Evolutionary conservation across 495 filamentous ascomycete genomes (phyloP).

Genomic region (Aspergillus heteromorphus): DNA sequence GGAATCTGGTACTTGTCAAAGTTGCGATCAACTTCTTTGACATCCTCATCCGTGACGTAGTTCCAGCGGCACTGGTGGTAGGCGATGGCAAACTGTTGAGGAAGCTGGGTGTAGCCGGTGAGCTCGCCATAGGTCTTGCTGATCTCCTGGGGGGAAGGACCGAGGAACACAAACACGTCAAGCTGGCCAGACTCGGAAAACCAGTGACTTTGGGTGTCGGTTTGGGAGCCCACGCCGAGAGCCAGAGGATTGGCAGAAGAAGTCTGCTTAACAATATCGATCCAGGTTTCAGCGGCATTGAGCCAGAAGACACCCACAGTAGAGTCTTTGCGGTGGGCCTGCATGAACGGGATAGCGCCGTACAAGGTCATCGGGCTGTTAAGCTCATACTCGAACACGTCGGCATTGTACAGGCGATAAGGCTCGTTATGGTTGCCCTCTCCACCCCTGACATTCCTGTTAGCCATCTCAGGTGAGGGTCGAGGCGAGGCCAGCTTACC

Average conservation of each 20-base stretch:
- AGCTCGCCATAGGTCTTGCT: constrained; percentile 78
- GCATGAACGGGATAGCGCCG: constrained; percentile 93
- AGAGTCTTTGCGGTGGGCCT: constrained; percentile 87
- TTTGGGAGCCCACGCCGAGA: constrained; percentile 62
- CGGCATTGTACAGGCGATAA: constrained; percentile 93
- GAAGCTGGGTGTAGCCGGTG: constrained; percentile 89
- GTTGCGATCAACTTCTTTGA: constrained; percentile 91
- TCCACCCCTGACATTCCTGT: constrained; percentile 52
- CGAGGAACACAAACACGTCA: constrained; percentile 91
- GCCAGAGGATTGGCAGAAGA: constrained; percentile 68
- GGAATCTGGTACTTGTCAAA: constrained; percentile 93
- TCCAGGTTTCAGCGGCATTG: constrained; percentile 95
- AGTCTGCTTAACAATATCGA: constrained; percentile 86
- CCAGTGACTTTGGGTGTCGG: constrained; percentile 88
- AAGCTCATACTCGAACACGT: constrained; percentile 96
- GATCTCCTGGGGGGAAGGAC: constrained; percentile 75
- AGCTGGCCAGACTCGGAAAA: constrained; percentile 86
- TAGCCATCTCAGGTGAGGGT: constrained; percentile 9
- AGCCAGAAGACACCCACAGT: constrained; percentile 98
- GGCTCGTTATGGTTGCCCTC: constrained; percentile 80
- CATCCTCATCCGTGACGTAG: constrained; percentile 93
- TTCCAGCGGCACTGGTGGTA: constrained; percentile 99
- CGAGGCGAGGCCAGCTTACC: constrained; percentile 32
- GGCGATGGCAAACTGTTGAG: constrained; percentile 83
- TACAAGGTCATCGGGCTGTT: constrained; percentile 99